Evolutionary conservation across 78 protist genomes (phyloP).

Genomic region (Dictyostelium purpureum): DNA sequence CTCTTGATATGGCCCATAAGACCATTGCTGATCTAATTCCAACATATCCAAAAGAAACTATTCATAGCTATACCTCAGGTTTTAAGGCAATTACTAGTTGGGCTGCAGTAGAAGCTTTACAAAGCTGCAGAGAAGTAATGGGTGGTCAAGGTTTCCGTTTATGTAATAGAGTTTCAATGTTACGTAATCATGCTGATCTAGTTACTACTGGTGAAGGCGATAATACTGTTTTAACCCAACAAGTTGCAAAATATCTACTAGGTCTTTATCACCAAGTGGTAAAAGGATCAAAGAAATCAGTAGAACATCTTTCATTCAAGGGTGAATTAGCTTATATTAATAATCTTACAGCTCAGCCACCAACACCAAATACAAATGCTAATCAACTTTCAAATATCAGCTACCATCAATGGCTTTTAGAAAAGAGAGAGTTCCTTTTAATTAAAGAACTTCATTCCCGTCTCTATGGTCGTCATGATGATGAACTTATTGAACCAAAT

Average conservation of each 20-base stretch:
- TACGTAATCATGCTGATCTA: slow-evolving; percentile 46
- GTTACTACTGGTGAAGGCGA: slow-evolving; percentile 77
- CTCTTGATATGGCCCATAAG: slow-evolving; percentile 46
- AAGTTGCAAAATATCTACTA: slow-evolving; percentile 64
- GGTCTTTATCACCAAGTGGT: background rate
- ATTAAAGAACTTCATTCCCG: slow-evolving; percentile 30
- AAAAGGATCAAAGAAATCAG: background rate
- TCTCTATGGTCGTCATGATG: slow-evolving; percentile 6
- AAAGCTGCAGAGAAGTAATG: slow-evolving; percentile 72
- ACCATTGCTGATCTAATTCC: background rate
- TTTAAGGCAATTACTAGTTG: slow-evolving; percentile 84
- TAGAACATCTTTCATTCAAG: background rate
- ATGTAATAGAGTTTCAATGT: slow-evolving; percentile 26
- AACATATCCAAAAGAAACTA: background rate
- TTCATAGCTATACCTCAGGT: slow-evolving; percentile 57
- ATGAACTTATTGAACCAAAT: slow-evolving; percentile 4
- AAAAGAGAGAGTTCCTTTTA: slow-evolving; percentile 33
- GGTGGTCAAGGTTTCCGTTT: slow-evolving; percentile 92
- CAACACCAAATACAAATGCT: background rate
- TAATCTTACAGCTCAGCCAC: background rate
- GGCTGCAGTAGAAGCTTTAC: slow-evolving; percentile 75
- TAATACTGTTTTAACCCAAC: slow-evolving; percentile 68
- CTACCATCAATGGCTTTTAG: slow-evolving; percentile 57
- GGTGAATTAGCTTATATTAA: slow-evolving; percentile 53
- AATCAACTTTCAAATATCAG: background rate